Evolutionary conservation across 352 stramenopile species (phyloP).

Genomic region (Blastocystis sp.): DNA sequence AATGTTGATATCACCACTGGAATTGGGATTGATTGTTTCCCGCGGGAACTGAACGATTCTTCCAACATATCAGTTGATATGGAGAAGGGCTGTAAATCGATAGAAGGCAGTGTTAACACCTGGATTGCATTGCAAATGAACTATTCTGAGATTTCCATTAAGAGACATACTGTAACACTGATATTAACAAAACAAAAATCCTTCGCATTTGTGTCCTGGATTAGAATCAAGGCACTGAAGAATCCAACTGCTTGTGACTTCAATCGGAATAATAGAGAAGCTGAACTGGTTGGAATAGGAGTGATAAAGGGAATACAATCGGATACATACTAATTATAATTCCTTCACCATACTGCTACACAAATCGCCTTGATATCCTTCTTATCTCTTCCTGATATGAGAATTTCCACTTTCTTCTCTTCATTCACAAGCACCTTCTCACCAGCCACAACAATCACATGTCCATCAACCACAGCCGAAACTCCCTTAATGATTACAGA

Average conservation of each 20-base stretch:
- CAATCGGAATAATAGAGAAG: background rate
- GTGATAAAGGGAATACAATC: background rate
- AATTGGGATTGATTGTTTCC: constrained; percentile 9
- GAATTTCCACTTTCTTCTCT: constrained; percentile 8
- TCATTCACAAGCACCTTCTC: constrained; percentile 26
- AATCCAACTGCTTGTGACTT: constrained; percentile 30
- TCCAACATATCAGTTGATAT: background rate
- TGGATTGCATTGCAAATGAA: constrained; percentile 19
- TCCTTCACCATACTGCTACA: background rate
- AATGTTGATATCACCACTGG: background rate
- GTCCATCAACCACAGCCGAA: constrained; percentile 33
- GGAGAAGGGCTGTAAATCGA: background rate
- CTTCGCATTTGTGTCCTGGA: background rate
- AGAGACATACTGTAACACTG: background rate
- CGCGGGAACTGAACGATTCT: background rate
- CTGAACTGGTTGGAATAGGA: background rate
- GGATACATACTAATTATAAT: background rate
- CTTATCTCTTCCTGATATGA: background rate
- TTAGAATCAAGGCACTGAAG: constrained; percentile 4
- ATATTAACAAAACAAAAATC: constrained; percentile 62
- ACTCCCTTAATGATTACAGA: constrained; percentile 23
- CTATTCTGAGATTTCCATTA: background rate
- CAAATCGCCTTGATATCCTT: background rate
- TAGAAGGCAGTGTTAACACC: background rate
- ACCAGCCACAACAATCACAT: background rate